Percentiles rank a stretch among this genome's conserved stretches.
phyloP scores from a whole-genome alignment of 1,284 basidiomycete species.

The Ganoderma leucocontextum region DNA sequence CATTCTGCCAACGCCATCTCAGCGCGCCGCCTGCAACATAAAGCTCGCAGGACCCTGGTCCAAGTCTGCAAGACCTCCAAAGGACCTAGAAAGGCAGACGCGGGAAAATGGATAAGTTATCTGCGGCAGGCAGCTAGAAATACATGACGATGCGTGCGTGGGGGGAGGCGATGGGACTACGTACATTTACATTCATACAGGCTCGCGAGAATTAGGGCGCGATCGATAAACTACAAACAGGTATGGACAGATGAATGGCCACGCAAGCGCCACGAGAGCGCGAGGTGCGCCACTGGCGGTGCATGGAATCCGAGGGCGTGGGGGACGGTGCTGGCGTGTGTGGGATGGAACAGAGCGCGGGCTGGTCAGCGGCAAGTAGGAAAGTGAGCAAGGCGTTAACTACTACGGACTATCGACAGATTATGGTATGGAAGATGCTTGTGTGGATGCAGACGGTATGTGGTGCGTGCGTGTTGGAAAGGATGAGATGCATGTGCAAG shows the following conservation, averaged over 20 bases:
- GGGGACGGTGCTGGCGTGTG: slow-evolving; percentile 5
- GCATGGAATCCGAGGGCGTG: slow-evolving; percentile 16
- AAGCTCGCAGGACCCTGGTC: neutral
- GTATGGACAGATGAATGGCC: slow-evolving; percentile 16
- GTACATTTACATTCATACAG: slow-evolving; percentile 20
- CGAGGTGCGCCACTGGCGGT: slow-evolving; percentile 8
- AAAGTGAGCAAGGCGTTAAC: slow-evolving; percentile 11
- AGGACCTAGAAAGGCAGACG: too few species aligned
- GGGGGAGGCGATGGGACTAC: slow-evolving; percentile 3
- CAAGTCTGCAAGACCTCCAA: neutral
- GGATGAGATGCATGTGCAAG: slow-evolving; percentile 22
- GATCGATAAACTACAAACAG: slow-evolving; percentile 24
- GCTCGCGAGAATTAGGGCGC: slow-evolving; percentile 28
- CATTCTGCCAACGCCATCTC: neutral
- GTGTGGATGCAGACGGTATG: slow-evolving; percentile 14
- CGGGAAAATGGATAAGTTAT: slow-evolving; percentile 10
- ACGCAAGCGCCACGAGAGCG: slow-evolving; percentile 21
- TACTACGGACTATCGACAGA: slow-evolving; percentile 21
- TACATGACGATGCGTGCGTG: slow-evolving; percentile 11
- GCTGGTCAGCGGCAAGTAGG: neutral
- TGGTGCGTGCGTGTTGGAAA: slow-evolving; percentile 14
- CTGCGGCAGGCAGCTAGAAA: slow-evolving; percentile 9
- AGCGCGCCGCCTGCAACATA: neutral
- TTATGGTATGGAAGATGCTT: slow-evolving; percentile 20
- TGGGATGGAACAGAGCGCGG: neutral